These are phyloP conservation scores for Acer negundo DNA, from an alignment of 345 rosid genomes.

Conservation along the genomic window DNA sequence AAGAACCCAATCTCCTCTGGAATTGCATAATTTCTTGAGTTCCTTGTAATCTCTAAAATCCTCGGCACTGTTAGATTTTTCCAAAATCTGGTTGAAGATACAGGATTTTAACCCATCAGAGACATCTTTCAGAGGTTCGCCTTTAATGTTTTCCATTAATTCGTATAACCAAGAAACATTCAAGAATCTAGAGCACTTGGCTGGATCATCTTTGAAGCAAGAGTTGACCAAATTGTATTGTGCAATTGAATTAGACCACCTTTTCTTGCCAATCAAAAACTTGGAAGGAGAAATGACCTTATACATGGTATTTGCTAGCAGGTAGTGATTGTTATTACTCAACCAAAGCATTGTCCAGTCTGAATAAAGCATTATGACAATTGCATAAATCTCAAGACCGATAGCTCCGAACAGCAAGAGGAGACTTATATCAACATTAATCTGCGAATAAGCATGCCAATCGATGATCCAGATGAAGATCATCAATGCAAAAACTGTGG, in stretches of 20 bases:
- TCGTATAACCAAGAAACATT: not conserved
- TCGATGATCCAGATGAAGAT: not conserved
- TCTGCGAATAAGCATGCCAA: not conserved
- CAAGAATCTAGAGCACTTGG: not conserved
- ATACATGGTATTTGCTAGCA: not conserved
- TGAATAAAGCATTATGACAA: slow-evolving; percentile 7
- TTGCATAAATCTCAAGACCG: slow-evolving; percentile 14
- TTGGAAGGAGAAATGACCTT: not conserved
- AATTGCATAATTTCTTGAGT: slow-evolving; percentile 1
- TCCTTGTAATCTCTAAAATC: not conserved
- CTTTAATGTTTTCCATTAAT: not conserved
- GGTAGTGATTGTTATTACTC: not conserved
- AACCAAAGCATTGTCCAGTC: slow-evolving; percentile 23
- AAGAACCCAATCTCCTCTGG: not conserved
- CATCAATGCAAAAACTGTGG: slow-evolving; percentile 12
- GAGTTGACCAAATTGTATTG: slow-evolving; percentile 14
- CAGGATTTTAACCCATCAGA: not conserved
- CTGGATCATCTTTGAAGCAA: not conserved
- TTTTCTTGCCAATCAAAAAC: not conserved
- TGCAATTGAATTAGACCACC: slow-evolving; percentile 20
- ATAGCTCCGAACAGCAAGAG: slow-evolving; percentile 24
- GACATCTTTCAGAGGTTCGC: not conserved
- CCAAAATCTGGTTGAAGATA: not conserved
- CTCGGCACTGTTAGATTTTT: not conserved
- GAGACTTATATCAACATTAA: slow-evolving; percentile 12